Evolutionary conservation across 2,329 filamentous ascomycete species (phyloP).

Genomic region (Elsinoe perseae): DNA sequence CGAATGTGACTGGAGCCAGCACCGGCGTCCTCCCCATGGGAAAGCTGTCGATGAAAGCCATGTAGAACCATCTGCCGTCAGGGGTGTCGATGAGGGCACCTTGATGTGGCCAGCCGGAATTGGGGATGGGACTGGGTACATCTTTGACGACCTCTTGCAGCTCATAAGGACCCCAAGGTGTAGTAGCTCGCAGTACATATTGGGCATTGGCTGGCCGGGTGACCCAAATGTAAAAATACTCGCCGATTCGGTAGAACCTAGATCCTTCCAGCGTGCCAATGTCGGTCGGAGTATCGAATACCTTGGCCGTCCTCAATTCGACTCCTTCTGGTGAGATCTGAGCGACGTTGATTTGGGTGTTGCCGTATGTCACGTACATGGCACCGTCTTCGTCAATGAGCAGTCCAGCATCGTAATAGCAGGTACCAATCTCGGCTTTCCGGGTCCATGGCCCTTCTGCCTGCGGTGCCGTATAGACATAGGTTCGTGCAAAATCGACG

Average conservation of each 20-base stretch:
- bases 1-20: constrained; percentile 49
- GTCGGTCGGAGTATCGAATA: constrained; percentile 36
- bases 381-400: constrained; percentile 50
- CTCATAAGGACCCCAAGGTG: constrained; percentile 48
- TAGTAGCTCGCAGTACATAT: constrained; percentile 43
- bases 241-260: constrained; percentile 52
- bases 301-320: constrained; percentile 38
- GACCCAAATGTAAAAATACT: constrained; percentile 49
- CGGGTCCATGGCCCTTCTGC: constrained; percentile 40
- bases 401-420: constrained; percentile 52
- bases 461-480: constrained; percentile 44
- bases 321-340: constrained; percentile 44
- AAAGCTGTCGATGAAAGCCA: constrained; percentile 50
- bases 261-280: constrained; percentile 38
- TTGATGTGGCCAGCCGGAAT: constrained; percentile 38
- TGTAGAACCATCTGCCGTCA: constrained; percentile 51
- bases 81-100: constrained; percentile 49
- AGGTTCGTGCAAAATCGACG: constrained; percentile 44
- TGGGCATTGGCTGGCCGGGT: constrained; percentile 41
- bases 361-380: constrained; percentile 52
- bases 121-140: constrained; percentile 38
- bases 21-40: constrained; percentile 52
- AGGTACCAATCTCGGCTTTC: constrained; percentile 34
- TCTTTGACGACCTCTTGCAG: constrained; percentile 38
- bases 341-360: constrained; percentile 43